Conservation (phyloP, 1,284 basidiomycete genomes). For the Neolentinus lepideus region DNA sequence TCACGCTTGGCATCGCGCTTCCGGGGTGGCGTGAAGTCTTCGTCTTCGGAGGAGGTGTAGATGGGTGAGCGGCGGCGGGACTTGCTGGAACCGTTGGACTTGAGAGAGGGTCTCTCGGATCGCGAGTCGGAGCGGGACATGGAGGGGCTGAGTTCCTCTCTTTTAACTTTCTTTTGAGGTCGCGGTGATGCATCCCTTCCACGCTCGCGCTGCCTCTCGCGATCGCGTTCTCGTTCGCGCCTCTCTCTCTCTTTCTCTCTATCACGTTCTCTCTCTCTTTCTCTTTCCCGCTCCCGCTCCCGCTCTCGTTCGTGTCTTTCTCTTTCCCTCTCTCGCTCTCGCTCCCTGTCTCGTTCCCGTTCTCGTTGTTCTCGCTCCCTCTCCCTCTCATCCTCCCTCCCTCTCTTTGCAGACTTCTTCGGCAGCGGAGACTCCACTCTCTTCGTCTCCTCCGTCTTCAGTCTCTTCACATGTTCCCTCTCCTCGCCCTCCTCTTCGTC, state of each 20-base stretch:
- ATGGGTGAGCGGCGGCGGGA: constrained; percentile 38
- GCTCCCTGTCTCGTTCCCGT: constrained; percentile 13
- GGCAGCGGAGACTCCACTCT: constrained; percentile 10
- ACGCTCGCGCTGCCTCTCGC: constrained; percentile 9
- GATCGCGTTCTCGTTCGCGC: constrained; percentile 8
- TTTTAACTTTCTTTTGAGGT: constrained; percentile 4
- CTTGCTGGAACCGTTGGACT: constrained; percentile 3
- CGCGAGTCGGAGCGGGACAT: background rate
- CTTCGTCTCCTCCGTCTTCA: constrained; percentile 24
- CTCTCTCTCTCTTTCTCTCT: constrained; percentile 17
- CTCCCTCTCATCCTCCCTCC: background rate
- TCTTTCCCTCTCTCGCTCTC: constrained; percentile 10
- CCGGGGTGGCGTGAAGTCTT: constrained; percentile 19
- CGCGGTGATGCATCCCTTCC: constrained; percentile 10
- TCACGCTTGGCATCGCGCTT: constrained; percentile 10
- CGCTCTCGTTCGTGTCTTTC: constrained; percentile 6
- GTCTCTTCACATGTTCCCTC: constrained; percentile 11
- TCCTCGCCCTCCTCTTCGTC: constrained; percentile 7
- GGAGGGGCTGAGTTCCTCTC: constrained; percentile 4
- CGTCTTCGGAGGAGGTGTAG: constrained; percentile 60
- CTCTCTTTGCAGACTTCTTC: constrained; percentile 12
- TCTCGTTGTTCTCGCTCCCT: constrained; percentile 15
- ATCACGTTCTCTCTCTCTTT: constrained; percentile 16
- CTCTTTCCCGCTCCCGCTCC: constrained; percentile 3
- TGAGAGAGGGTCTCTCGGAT: constrained; percentile 2